Base-by-base conservation (phyloP, 345 rosid genomes). In the Salix exigua region DNA sequence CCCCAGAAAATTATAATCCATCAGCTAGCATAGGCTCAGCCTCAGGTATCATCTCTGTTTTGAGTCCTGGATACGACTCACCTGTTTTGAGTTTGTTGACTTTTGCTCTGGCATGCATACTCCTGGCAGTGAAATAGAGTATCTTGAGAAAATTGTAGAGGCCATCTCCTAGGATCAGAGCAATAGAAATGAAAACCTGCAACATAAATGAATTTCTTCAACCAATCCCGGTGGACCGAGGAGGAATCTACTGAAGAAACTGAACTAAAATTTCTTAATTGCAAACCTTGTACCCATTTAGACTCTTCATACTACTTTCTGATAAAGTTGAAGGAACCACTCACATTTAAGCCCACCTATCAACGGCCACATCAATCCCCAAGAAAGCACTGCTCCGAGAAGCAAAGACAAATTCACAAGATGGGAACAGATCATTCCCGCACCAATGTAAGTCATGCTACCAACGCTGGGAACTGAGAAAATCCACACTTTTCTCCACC, bases 351-450 rank as follows among this genome's bases (percentile, higher is more conserved):
- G 94, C 63, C 76, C 79, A 0, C 81, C 80, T 23, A 96, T 93
- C 9, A 93, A 81, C 11, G 99, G 98, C 99, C 99, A 96, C 98
- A 90, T 96, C 13, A 96, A 75, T 77, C 94, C 98, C 97, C 97
- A 93, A 0, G 99, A 96, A 55, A 93, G 90, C 17, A 96, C 80
- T 0, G 97, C 98, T 9, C 99, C 99, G 8, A 93, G 76, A 60
- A 93, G 97, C 83, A 96, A 80, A n/a, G 99, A 96, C 65, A 89
- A 78, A 78, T 92, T 96, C 73, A 96, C 96, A 68, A 89, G 78
- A 86, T 96, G 97, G 21, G 98, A 91, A 78, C 99, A 95, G 37
- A 94, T 94, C 98, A 94, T 94, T 70, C 98, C 98, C 18, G 96
- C 98, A 72, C 98, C 97, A 18, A 94, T 70, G 70, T 94, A 94